A percentile compares a stretch with the other conserved stretches of the same genome.
phyloP scores from a whole-genome alignment of 306 rosid species.

The Casuarina cunninghamiana region DNA sequence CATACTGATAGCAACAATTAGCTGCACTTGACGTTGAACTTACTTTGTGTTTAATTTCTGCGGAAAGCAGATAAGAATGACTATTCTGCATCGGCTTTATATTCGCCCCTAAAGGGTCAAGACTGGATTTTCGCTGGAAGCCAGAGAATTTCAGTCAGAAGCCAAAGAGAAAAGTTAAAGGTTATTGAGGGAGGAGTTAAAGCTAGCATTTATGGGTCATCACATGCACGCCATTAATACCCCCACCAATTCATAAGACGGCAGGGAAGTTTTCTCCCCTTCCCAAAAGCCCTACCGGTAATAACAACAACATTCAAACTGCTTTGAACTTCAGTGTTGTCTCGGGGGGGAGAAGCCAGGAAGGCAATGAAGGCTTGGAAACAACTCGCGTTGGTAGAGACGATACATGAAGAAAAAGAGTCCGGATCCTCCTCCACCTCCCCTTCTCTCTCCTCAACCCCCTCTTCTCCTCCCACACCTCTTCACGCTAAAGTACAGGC shows the following conservation, averaged over 20 bases:
- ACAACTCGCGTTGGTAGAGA: constrained; percentile 59
- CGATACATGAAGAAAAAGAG: constrained; percentile 78
- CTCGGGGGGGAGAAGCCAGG: constrained; percentile 13
- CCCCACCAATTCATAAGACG: constrained; percentile 30
- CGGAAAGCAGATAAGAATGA: no score
- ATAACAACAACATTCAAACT: constrained; percentile 13
- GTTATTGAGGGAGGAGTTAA: constrained; percentile 25
- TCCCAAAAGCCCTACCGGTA: constrained; percentile 27
- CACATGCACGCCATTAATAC: constrained; percentile 62
- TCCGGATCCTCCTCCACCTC: constrained; percentile 66
- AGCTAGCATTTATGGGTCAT: constrained; percentile 61
- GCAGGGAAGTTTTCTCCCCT: constrained; percentile 23
- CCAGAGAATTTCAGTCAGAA: not conserved
- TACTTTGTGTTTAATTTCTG: no score
- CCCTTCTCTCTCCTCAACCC: constrained; percentile 52
- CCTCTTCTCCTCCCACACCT: constrained; percentile 61
- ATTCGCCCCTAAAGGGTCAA: no score
- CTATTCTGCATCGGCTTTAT: no score
- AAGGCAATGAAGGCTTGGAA: constrained; percentile 47
- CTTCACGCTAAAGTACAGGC: constrained; percentile 55
- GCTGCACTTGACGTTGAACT: no score
- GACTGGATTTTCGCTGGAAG: no score
- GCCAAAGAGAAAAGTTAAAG: not conserved
- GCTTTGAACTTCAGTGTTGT: constrained; percentile 16
- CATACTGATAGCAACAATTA: no score